Percentiles rank a stretch among this genome's conserved stretches.
phyloP scores from a whole-genome alignment of 305 asterid genomes.

The Euphrasia arctica region DNA sequence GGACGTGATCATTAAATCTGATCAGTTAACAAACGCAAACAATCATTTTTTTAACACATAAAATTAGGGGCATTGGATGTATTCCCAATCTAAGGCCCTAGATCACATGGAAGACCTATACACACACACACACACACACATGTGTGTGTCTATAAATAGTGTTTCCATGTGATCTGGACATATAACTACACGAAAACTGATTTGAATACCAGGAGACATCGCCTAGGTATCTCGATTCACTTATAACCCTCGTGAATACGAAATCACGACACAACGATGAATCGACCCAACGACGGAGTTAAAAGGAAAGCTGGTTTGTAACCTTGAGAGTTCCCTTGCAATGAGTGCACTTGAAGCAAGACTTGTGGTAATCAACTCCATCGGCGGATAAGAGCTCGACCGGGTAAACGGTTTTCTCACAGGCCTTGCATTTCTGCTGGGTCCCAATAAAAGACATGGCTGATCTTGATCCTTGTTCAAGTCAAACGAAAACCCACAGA shows the following conservation, averaged over 20 bases:
- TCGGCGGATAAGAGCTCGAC: conserved; percentile 95
- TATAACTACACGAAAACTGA: not conserved
- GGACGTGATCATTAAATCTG: not conserved
- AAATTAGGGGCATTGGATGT: not conserved
- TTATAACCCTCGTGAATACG: not conserved
- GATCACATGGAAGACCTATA: not conserved
- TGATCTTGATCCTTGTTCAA: conserved; percentile 8
- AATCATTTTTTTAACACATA: not conserved
- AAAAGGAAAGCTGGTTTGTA: conserved; percentile 3
- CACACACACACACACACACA: too few relatives aligned
- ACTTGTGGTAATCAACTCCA: conserved; percentile 76
- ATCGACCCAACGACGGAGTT: not conserved
- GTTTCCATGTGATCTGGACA: not conserved
- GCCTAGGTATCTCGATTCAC: not conserved
- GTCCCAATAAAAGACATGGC: conserved; percentile 80
- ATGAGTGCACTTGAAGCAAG: conserved; percentile 92
- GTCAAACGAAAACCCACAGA: conserved; percentile 28
- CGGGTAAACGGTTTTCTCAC: conserved; percentile 92
- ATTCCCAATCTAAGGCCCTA: conserved; percentile 8
- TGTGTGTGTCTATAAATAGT: not conserved
- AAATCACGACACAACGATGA: not conserved
- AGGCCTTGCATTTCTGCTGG: conserved; percentile 88
- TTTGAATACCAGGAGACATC: not conserved
- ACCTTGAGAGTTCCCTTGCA: conserved; percentile 97
- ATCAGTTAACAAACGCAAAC: not conserved